Evolutionary conservation across 495 filamentous ascomycete species (phyloP).

Genomic region (Aeminium ludgeri): DNA sequence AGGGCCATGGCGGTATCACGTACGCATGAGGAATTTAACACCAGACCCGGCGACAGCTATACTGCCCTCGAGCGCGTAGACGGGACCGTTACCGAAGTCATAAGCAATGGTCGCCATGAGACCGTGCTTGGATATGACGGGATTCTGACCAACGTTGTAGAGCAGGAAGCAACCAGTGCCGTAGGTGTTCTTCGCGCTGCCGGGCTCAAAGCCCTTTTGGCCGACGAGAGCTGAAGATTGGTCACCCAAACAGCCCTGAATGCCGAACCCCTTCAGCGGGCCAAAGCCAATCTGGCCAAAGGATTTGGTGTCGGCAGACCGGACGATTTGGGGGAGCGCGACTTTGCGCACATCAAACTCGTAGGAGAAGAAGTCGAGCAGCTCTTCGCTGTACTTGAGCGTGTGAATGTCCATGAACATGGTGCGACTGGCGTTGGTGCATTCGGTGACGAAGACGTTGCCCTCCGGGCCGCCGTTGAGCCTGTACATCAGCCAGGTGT

Average conservation of each 20-base stretch:
- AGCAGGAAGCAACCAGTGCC: slow-evolving; percentile 92
- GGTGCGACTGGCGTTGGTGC: slow-evolving; percentile 58
- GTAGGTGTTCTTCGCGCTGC: slow-evolving; percentile 89
- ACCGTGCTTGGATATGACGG: slow-evolving; percentile 80
- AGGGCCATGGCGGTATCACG: too few relatives aligned
- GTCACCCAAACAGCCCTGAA: slow-evolving; percentile 79
- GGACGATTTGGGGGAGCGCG: slow-evolving; percentile 72
- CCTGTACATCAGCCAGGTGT: slow-evolving; percentile 81
- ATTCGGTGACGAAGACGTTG: slow-evolving; percentile 63
- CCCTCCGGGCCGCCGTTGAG: slow-evolving; percentile 70
- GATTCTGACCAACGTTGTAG: slow-evolving; percentile 82
- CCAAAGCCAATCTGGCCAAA: slow-evolving; percentile 57
- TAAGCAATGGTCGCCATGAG: slow-evolving; percentile 78
- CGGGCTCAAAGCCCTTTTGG: slow-evolving; percentile 69
- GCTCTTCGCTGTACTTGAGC: slow-evolving; percentile 64
- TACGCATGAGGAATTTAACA: slow-evolving; percentile 77
- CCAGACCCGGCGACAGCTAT: slow-evolving; percentile 87
- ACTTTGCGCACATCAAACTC: slow-evolving; percentile 55
- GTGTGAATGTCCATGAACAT: slow-evolving; percentile 94
- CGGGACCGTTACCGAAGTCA: slow-evolving; percentile 60
- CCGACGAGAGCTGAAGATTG: slow-evolving; percentile 87
- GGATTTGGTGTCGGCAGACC: slow-evolving; percentile 59
- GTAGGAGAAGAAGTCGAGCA: slow-evolving; percentile 78
- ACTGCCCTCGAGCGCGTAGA: slow-evolving; percentile 84
- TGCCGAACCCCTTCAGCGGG: slow-evolving; percentile 52